phyloP scores from a whole-genome alignment of 768 basidiomycete species.

The Neoboletus magnificus region DNA sequence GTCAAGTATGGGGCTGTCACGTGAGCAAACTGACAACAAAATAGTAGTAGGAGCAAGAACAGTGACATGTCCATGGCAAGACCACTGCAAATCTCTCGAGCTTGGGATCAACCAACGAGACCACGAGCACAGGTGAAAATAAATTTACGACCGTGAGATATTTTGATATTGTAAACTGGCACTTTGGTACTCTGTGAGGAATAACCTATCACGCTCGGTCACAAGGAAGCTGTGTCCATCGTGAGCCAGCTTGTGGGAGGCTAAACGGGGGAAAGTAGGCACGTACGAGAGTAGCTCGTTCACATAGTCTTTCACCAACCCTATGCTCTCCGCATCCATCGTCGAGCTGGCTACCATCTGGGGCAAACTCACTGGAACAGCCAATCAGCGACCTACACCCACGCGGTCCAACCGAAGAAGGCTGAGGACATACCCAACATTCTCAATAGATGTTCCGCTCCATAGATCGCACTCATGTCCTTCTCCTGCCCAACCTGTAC shows the following conservation, averaged over 20 bases:
- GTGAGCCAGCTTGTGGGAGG: neutral
- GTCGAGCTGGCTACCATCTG: slow-evolving; percentile 84
- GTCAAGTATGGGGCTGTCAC: neutral
- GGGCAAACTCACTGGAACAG: slow-evolving; percentile 77
- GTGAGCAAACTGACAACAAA: neutral
- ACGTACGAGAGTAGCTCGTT: slow-evolving; percentile 81
- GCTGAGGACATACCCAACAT: slow-evolving; percentile 70
- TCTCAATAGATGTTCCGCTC: slow-evolving; percentile 88
- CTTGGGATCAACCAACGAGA: neutral
- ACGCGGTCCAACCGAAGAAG: neutral
- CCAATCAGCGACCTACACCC: slow-evolving; percentile 7
- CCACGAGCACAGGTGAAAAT: neutral
- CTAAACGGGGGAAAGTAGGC: neutral
- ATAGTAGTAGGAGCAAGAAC: neutral
- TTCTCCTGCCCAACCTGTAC: slow-evolving; percentile 68
- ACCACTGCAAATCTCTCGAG: neutral
- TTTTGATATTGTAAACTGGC: slow-evolving; percentile 80
- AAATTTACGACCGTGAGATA: slow-evolving; percentile 63
- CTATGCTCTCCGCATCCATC: slow-evolving; percentile 87
- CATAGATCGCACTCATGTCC: slow-evolving; percentile 89
- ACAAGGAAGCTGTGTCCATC: slow-evolving; percentile 64
- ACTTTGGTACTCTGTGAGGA: slow-evolving; percentile 75
- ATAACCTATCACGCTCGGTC: slow-evolving; percentile 67
- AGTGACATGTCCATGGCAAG: neutral
- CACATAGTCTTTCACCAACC: slow-evolving; percentile 82